Evolutionary conservation across 2,329 filamentous ascomycete species (phyloP), one percentile per base, ranked within the genome.

Genomic region (Aspergillus ibericus): DNA sequence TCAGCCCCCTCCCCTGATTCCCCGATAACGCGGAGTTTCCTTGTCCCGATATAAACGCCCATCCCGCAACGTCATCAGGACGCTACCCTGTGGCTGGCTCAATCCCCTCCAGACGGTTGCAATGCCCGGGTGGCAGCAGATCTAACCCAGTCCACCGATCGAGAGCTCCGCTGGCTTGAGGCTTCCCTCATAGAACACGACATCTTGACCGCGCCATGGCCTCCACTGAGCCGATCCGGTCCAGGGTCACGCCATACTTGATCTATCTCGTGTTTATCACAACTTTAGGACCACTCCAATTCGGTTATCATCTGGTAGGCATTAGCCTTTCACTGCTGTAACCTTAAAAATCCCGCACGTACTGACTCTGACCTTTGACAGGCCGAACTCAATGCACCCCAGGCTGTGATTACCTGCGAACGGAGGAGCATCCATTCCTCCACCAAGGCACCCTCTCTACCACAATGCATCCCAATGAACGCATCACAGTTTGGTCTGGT

Each of bases 311-410:
- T 76, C 77, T 98, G 73, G 92, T 95, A 83, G 70, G 79, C 70
- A 29, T 46, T 36, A 29, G 40, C 6, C 13, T 9, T 56, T n/a
- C 10, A 20, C 29, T 18, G 5, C 34, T 16, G 29, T 6, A 10
- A 8, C 18, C 25, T 29, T 1, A 49, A 32, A 32, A 27, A 10
- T 10, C 8, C 44, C 51, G 25, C 44, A 9, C 54, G 59, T 53
- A 55, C 18, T 66, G 59, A 60, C 29, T 5, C 54, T 59, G 20
- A 35, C 12, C 62, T 32, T 51, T 46, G 40, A 46, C 69, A 93
- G 93, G 91, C 92, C 67, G 95, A 98, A 75, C 85, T 99, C 63
- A 99, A 99, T 75, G 92, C 93, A 8, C 95, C 95, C 8, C 89
- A 97, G 82, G 89, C 93, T 81, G 91, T 96, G 69, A 89, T 99